A percentile compares a stretch with the other conserved stretches of the same genome.
These are phyloP conservation scores for Wallemia mellicola DNA, from an alignment of 1,284 basidiomycete species.

Conservation along the genomic window DNA sequence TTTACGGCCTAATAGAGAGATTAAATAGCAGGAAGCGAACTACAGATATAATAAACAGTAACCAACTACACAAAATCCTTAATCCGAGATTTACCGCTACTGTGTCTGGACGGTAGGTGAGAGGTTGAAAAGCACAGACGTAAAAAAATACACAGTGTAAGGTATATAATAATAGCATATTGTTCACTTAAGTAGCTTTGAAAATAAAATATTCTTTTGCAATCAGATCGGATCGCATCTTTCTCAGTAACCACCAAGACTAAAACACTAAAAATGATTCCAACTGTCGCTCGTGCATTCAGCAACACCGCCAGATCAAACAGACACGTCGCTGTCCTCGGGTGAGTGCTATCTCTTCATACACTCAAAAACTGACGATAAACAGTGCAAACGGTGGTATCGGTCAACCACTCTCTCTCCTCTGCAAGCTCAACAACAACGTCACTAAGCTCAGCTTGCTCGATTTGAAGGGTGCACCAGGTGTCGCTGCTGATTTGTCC, in stretches of 20 bases:
- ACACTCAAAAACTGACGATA: background rate
- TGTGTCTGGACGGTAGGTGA: too few relatives aligned
- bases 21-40: too few relatives aligned
- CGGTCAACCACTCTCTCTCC: constrained; percentile 68
- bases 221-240: background rate
- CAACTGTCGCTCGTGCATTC: background rate
- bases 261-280: background rate
- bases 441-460: constrained; percentile 32
- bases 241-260: background rate
- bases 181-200: too few relatives aligned
- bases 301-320: background rate
- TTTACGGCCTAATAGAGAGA: too few relatives aligned
- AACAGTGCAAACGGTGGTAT: constrained; percentile 29
- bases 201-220: background rate
- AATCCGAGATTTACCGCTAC: too few relatives aligned
- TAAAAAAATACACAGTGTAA: too few relatives aligned
- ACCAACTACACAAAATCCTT: too few relatives aligned
- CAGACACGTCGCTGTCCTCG: background rate
- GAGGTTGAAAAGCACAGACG: too few relatives aligned
- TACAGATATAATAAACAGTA: too few relatives aligned
- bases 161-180: too few relatives aligned
- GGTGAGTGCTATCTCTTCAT: background rate
- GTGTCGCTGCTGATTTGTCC: constrained; percentile 77
- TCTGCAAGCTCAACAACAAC: constrained; percentile 57
- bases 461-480: constrained; percentile 17